Evolutionary conservation across 331 rosid genomes (phyloP).

Genomic region (Quercus phellos): DNA sequence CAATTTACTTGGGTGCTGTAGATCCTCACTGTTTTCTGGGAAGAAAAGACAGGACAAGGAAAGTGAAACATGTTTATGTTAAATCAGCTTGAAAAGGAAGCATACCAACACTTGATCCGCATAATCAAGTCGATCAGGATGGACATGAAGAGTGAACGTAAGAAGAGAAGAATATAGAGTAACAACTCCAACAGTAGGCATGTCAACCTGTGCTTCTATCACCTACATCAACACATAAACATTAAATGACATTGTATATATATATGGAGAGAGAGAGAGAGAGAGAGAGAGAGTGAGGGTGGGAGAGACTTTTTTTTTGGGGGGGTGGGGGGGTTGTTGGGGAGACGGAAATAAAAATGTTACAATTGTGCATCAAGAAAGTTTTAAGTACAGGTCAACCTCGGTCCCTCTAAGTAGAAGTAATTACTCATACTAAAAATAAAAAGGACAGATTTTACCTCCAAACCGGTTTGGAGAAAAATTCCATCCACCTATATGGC

Average conservation of each 20-base stretch:
- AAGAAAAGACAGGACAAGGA: background rate
- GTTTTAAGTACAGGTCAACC: background rate
- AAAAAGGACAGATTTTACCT: background rate
- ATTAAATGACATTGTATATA: background rate
- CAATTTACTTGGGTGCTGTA: background rate
- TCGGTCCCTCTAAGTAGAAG: background rate
- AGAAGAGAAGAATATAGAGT: constrained; percentile 91
- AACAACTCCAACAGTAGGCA: constrained; percentile 84
- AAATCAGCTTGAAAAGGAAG: constrained; percentile 16
- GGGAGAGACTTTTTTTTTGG: no score
- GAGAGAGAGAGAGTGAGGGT: background rate
- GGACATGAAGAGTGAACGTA: constrained; percentile 93
- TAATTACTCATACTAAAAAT: background rate
- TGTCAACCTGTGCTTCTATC: constrained; percentile 92
- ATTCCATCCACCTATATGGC: no score
- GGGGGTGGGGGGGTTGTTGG: background rate
- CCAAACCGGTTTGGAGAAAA: no score
- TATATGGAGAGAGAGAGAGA: background rate
- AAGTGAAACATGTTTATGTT: constrained; percentile 5
- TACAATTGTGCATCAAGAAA: background rate
- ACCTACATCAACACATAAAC: constrained; percentile 46
- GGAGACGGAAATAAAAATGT: background rate
- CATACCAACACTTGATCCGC: constrained; percentile 98
- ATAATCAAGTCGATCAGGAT: constrained; percentile 95
- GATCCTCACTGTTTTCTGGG: background rate